A percentile compares a stretch with the other conserved stretches of the same genome.
Evolutionary conservation across 139 green algal genomes (phyloP).

Genomic region (Chlamydomonas schloesseri): DNA sequence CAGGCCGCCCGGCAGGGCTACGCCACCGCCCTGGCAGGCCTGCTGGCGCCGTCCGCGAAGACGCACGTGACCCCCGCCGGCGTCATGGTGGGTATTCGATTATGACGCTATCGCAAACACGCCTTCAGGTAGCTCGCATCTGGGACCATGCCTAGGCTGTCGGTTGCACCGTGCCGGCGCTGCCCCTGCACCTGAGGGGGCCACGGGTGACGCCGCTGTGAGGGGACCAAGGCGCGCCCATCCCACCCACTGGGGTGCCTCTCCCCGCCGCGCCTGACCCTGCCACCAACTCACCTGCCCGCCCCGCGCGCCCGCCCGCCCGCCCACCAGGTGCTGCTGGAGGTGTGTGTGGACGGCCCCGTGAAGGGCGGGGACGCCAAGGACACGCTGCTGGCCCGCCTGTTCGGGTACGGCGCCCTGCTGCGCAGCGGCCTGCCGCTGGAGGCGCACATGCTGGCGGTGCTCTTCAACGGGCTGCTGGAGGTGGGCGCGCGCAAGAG

Average conservation of each 20-base stretch:
- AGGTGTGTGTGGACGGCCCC: conserved; percentile 61
- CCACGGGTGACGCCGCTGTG: no score
- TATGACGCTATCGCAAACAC: no score
- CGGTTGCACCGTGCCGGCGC: no score
- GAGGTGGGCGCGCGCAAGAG: conserved; percentile 66
- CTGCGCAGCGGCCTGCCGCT: conserved; percentile 56
- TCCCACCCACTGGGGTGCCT: no score
- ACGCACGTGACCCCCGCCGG: conserved; percentile 2
- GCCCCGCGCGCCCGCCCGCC: no score
- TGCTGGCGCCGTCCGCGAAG: conserved; percentile 46
- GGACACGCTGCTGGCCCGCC: conserved; percentile 76
- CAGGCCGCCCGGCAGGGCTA: conserved; percentile 87
- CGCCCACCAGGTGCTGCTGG: conserved; percentile 50
- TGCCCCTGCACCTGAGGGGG: no score
- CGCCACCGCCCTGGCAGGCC: conserved; percentile 74
- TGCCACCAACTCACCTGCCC: no score
- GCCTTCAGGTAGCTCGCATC: no score
- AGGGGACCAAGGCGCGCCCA: no score
- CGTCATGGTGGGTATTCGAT: conserved; percentile 46
- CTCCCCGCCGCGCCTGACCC: no score
- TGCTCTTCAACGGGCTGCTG: conserved; percentile 57
- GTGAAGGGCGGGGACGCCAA: conserved; percentile 69
- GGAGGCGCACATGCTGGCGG: neutral
- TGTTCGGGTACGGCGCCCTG: conserved; percentile 79
- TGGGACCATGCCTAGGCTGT: no score